phyloP scores from a whole-genome alignment of 805 yeast genomes.

The Suhomyces tanzawaensis region DNA sequence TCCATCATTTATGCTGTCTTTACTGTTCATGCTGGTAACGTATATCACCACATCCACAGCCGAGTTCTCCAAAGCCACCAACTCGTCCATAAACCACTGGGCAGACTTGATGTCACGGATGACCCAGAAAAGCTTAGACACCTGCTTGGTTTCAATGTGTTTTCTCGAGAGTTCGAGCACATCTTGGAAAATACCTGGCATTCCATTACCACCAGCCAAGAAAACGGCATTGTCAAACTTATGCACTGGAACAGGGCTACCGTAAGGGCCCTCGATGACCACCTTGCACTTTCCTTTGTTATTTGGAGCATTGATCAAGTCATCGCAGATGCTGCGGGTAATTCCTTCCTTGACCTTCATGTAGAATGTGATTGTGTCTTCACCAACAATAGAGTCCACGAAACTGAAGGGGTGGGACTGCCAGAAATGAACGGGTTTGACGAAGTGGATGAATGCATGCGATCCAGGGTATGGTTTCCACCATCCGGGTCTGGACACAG shows the following conservation, averaged over 20 bases:
- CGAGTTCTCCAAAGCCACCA: constrained; percentile 22
- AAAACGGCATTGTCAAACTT: constrained; percentile 32
- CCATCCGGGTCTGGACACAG: constrained; percentile 48
- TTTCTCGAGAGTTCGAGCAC: constrained; percentile 23
- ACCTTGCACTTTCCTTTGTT: constrained; percentile 25
- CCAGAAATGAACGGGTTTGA: constrained; percentile 49
- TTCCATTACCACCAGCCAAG: constrained; percentile 38
- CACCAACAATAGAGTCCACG: constrained; percentile 39
- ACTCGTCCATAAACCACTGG: constrained; percentile 46
- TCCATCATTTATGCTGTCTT: constrained; percentile 20
- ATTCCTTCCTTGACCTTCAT: constrained; percentile 55
- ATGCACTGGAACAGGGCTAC: constrained; percentile 25
- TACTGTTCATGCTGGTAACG: constrained; percentile 25
- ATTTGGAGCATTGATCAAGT: constrained; percentile 24
- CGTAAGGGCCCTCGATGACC: constrained; percentile 40
- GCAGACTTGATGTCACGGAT: constrained; percentile 52
- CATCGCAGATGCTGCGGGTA: constrained; percentile 32
- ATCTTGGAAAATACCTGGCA: constrained; percentile 34
- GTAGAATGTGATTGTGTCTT: constrained; percentile 45
- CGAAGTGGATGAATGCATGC: constrained; percentile 55
- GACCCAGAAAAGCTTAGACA: constrained; percentile 52
- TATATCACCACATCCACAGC: constrained; percentile 28
- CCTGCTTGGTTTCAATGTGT: too few species aligned
- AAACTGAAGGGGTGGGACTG: constrained; percentile 70
- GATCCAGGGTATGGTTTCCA: constrained; percentile 63